Evolutionary conservation across 2,329 filamentous ascomycete species (phyloP), one percentile per base, ranked within the genome.

Genomic region (Cladosporium sp.): DNA sequence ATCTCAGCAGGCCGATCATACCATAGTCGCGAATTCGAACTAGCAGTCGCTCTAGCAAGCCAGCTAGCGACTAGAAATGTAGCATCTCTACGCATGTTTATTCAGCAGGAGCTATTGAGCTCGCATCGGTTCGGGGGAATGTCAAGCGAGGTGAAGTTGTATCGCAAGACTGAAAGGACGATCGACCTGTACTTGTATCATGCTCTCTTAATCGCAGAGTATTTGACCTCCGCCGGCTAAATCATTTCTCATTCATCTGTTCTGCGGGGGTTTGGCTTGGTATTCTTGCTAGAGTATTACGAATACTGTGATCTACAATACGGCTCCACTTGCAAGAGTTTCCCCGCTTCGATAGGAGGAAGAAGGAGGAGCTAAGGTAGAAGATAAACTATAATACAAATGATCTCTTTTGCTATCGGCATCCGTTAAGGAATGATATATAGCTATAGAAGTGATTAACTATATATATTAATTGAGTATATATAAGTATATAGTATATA

Each of bases 1-100:
- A 34, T 28, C 36, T 64, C 61, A 30, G 61, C 61, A 30, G 61
- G 61, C 8, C 24, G 61, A 15, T 64, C 61, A 26, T 64, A 64
- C 61, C 61, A 64, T 8, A 64, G 36, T 24, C 61, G 55, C 2
- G 61, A 44, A 12, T 47, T 38, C 4, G 51, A 32, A 5, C 32
- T 34, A 3, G 61, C 61, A 21, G 34, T 30, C 18, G 36, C 51
- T 28, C 34, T 32, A 28, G 21, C 12, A 21, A 64, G 34, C 41
- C 49, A 30, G 18, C 12, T 28, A 32, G 61, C 61, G 28, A 57
- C 4, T 11, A 54, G n/a, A 11, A 59, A n/a, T 30, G 38, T 21
- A 28, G 47, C 7, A 8, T 18, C n/a, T 34, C 12, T 34, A 4
- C 28, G 44, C 26, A 30, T 61, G 6, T 36, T 26, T 8, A 36